These are phyloP conservation scores for Ceratocystiopsis brevicomis DNA, from an alignment of 2,329 filamentous ascomycete genomes.

Conservation along the genomic window DNA sequence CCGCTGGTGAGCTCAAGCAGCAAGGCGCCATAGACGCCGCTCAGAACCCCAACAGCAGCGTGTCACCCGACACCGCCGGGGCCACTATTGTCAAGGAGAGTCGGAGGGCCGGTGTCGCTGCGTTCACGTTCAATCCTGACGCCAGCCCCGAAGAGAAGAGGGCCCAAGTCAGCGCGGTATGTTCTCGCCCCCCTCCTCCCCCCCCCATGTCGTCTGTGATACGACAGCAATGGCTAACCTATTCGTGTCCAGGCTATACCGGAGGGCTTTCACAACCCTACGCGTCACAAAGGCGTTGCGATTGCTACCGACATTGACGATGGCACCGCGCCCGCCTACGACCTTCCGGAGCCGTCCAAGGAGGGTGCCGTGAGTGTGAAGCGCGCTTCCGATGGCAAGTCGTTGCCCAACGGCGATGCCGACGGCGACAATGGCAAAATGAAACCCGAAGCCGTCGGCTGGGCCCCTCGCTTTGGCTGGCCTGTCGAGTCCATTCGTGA, in stretches of 20 bases:
- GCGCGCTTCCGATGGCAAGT: constrained; percentile 21
- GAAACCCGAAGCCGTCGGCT: constrained; percentile 46
- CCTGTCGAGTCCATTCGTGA: constrained; percentile 36
- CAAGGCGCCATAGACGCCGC: constrained; percentile 66
- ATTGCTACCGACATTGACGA: constrained; percentile 67
- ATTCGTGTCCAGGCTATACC: constrained; percentile 33
- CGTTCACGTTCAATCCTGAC: constrained; percentile 75
- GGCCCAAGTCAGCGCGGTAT: constrained; percentile 56
- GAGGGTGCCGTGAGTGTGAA: constrained; percentile 36
- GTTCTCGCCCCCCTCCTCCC: constrained; percentile 12
- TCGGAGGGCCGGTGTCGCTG: constrained; percentile 56
- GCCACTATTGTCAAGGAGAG: constrained; percentile 58
- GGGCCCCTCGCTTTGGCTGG: constrained; percentile 73
- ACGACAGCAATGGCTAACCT: constrained; percentile 1
- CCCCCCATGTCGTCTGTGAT: neutral
- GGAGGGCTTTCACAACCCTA: constrained; percentile 37
- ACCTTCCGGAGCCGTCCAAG: constrained; percentile 58
- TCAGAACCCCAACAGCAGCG: constrained; percentile 45
- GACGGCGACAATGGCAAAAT: constrained; percentile 37
- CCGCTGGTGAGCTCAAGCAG: constrained; percentile 50
- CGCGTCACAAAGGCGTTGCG: constrained; percentile 43
- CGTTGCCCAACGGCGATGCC: constrained; percentile 28
- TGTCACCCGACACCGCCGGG: constrained; percentile 54
- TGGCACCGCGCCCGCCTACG: constrained; percentile 48
- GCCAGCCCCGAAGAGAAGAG: constrained; percentile 70